Evolutionary conservation across 73 alveolate genomes (phyloP), one percentile per base, ranked within the genome.

Genomic region (Paraurostyla sp.): DNA sequence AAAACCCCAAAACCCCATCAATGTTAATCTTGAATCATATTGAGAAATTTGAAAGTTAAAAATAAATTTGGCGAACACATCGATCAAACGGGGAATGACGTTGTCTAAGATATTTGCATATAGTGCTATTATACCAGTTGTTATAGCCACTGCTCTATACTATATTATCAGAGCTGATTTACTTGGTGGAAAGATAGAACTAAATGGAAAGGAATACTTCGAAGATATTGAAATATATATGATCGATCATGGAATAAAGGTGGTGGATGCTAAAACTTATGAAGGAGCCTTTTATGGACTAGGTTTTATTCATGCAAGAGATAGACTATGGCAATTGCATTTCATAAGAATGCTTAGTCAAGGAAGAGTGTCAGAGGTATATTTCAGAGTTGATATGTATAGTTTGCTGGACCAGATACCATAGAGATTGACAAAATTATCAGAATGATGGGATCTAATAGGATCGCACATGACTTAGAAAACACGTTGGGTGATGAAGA

Each of bases 221-320:
- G 84, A 69, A 25, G 84, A 69, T 36, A 7, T 69, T 13, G 62
- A 69, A 16, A 69, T 69, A 16, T 25, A 15, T 7, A 6, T 3
- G 22, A 11, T 41, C 9, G 84, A 69, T 15, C 73, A 46, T 22
- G 87, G 76, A 9, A 23, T 75, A 7, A 75, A 75, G 52, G 30
- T 15, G 22, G 80, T 94, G 43, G 90, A 91, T 51, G 98, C 94
- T 33, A 69, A 91, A 68, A 62, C 89, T 23, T 27, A 78, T 27
- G 89, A 91, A 48, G 98, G 92, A 50, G 95, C 94, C 0, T 82
- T 91, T 80, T 94, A 91, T 88, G 98, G 95, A 0, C 54, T 94
- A n/a, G 98, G 98, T 20, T 91, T 94, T 59, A 80, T 90, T 43
- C 98, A 94, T 75, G 98, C 98, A 13, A 85, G 92, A 71, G 94